phyloP scores from a whole-genome alignment of 192 early-diverging fungal genomes.

The Linnemannia exigua region DNA sequence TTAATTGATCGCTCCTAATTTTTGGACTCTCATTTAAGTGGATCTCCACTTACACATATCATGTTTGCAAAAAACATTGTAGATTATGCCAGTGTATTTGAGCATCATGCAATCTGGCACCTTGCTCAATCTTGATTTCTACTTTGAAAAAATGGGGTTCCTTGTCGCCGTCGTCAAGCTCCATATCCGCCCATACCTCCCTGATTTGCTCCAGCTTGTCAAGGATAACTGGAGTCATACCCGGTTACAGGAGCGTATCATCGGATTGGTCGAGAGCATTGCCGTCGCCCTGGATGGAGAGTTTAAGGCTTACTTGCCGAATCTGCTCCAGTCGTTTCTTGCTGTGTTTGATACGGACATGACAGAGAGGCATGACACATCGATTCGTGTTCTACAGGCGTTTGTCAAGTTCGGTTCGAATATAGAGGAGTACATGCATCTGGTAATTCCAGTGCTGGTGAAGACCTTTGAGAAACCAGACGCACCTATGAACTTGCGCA shows the following conservation, averaged over 20 bases:
- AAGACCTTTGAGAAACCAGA: slow-evolving; percentile 82
- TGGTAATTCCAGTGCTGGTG: slow-evolving; percentile 90
- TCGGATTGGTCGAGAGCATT: slow-evolving; percentile 89
- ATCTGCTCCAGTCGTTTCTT: slow-evolving; percentile 86
- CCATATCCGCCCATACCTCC: slow-evolving; percentile 89
- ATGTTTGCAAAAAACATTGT: slow-evolving; percentile 3
- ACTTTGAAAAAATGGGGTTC: slow-evolving; percentile 89
- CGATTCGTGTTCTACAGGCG: slow-evolving; percentile 80
- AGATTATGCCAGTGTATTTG: slow-evolving; percentile 93
- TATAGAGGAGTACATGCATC: slow-evolving; percentile 93
- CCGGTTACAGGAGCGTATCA: slow-evolving; percentile 85
- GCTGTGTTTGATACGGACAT: slow-evolving; percentile 86
- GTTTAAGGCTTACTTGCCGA: slow-evolving; percentile 87
- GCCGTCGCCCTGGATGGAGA: slow-evolving; percentile 89
- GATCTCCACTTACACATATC: background rate
- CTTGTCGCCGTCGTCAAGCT: slow-evolving; percentile 89
- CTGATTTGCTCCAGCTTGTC: slow-evolving; percentile 85
- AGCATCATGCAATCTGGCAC: slow-evolving; percentile 90
- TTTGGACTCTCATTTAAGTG: background rate
- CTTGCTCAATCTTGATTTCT: slow-evolving; percentile 84
- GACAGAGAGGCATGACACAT: slow-evolving; percentile 74
- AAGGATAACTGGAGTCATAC: slow-evolving; percentile 82
- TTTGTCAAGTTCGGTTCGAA: slow-evolving; percentile 87
- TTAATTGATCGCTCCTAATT: no score
- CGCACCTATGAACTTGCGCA: slow-evolving; percentile 70